phyloP scores from a whole-genome alignment of 345 rosid species.

The Cochlearia excelsa region DNA sequence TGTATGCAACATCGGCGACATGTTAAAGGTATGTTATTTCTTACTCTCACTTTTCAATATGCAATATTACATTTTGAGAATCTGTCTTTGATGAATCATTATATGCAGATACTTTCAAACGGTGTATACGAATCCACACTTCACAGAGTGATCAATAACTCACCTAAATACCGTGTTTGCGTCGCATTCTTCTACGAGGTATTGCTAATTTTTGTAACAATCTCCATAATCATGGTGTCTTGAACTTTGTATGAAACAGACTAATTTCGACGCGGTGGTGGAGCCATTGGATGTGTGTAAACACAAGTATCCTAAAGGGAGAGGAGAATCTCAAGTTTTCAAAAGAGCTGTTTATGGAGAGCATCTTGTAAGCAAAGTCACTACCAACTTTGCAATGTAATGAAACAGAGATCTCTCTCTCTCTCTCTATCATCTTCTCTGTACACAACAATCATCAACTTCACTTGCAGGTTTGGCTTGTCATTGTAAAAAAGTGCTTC shows the following conservation, averaged over 20 bases:
- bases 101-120: slow-evolving; percentile 65
- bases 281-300: slow-evolving; percentile 73
- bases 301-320: slow-evolving; percentile 27
- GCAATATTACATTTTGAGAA: slow-evolving; percentile 9
- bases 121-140: slow-evolving; percentile 80
- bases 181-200: slow-evolving; percentile 82
- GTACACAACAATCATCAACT: slow-evolving; percentile 13
- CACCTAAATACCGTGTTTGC: slow-evolving; percentile 56
- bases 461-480: slow-evolving; percentile 21
- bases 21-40: slow-evolving; percentile 61
- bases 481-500: neutral
- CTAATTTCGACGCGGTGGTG: slow-evolving; percentile 61
- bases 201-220: slow-evolving; percentile 17
- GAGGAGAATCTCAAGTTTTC: slow-evolving; percentile 41
- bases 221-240: neutral
- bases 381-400: slow-evolving; percentile 53
- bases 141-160: slow-evolving; percentile 63
- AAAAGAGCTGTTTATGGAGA: slow-evolving; percentile 71
- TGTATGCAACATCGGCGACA: slow-evolving; percentile 92
- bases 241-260: slow-evolving; percentile 39
- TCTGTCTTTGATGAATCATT: neutral
- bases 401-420: neutral
- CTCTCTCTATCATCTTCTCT: neutral
- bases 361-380: slow-evolving; percentile 75
- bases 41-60: slow-evolving; percentile 2